These are phyloP conservation scores for Endocalyx cinctus DNA, from an alignment of 2,329 filamentous ascomycete genomes.

Conservation along the genomic window DNA sequence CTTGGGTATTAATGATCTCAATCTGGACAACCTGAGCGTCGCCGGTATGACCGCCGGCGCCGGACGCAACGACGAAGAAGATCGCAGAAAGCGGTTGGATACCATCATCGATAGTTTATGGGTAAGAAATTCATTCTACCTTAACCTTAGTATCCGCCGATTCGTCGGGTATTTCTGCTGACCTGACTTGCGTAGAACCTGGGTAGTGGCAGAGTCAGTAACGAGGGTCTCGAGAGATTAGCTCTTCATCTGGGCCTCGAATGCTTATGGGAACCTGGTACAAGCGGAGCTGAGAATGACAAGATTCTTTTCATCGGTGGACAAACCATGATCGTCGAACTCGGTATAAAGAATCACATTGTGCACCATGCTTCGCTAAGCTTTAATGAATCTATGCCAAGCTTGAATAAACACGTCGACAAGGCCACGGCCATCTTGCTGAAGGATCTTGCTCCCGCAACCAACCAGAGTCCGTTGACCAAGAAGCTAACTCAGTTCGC, in stretches of 20 bases:
- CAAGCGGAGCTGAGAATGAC: conserved; percentile 42
- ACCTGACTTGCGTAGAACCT: conserved; percentile 16
- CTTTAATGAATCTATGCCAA: conserved; percentile 56
- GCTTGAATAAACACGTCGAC: conserved; percentile 55
- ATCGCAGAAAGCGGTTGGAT: conserved; percentile 51
- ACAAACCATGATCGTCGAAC: conserved; percentile 55
- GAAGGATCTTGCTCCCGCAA: conserved; percentile 56
- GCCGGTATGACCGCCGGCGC: conserved; percentile 39
- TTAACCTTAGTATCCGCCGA: too few relatives aligned
- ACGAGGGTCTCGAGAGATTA: conserved; percentile 69
- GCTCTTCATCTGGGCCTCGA: conserved; percentile 64
- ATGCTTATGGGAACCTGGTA: conserved; percentile 53
- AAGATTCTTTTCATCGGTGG: conserved; percentile 59
- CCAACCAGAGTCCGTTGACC: conserved; percentile 60
- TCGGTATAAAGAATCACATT: conserved; percentile 56
- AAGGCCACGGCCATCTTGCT: conserved; percentile 63
- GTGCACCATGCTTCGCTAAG: conserved; percentile 59
- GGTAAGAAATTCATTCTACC: conserved; percentile 36
- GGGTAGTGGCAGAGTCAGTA: conserved; percentile 62
- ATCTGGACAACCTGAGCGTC: conserved; percentile 47
- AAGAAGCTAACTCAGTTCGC: conserved; percentile 68
- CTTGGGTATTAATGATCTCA: conserved; percentile 50
- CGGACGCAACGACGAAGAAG: conserved; percentile 45
- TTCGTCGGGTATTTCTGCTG: neutral
- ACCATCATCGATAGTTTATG: conserved; percentile 45